Evolutionary conservation across 2,329 filamentous ascomycete genomes (phyloP).

Genomic region (Colletotrichum sp.): DNA sequence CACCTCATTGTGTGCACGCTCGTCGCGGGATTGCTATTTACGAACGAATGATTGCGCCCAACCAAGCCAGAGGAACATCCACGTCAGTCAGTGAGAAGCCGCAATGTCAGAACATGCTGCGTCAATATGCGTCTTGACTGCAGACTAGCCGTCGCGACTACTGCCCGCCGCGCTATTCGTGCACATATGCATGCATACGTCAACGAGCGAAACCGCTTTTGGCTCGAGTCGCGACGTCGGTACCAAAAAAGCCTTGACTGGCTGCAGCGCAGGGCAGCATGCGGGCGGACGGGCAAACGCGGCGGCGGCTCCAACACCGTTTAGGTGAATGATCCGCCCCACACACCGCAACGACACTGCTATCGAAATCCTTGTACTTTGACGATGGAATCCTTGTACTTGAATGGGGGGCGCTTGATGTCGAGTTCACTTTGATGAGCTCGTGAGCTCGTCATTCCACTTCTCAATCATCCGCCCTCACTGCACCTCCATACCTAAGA

Average conservation of each 20-base stretch:
- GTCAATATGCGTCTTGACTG: not conserved
- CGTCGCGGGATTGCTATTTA: not conserved
- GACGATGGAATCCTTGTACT: not conserved
- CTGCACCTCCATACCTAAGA: not conserved
- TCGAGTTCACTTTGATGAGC: not conserved
- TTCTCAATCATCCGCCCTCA: not conserved
- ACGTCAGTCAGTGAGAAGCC: not conserved
- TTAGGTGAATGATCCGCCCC: not conserved
- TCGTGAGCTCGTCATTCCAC: not conserved
- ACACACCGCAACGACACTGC: not conserved
- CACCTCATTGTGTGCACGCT: not conserved
- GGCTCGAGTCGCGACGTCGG: constrained; percentile 19
- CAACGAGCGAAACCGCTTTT: constrained; percentile 14
- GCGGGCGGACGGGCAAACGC: not conserved
- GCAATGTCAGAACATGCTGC: not conserved
- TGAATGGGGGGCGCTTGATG: not conserved
- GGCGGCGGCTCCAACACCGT: not conserved
- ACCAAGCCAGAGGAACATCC: not conserved
- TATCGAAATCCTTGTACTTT: not conserved
- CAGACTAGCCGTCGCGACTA: not conserved
- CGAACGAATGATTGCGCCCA: not conserved
- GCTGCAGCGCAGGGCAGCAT: not conserved
- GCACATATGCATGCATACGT: constrained; percentile 9
- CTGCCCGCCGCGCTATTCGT: not conserved
- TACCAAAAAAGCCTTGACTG: constrained; percentile 6